Evolutionary conservation across 371 early-diverging fungal genomes (phyloP).

Genomic region (Mucor velutinosus): DNA sequence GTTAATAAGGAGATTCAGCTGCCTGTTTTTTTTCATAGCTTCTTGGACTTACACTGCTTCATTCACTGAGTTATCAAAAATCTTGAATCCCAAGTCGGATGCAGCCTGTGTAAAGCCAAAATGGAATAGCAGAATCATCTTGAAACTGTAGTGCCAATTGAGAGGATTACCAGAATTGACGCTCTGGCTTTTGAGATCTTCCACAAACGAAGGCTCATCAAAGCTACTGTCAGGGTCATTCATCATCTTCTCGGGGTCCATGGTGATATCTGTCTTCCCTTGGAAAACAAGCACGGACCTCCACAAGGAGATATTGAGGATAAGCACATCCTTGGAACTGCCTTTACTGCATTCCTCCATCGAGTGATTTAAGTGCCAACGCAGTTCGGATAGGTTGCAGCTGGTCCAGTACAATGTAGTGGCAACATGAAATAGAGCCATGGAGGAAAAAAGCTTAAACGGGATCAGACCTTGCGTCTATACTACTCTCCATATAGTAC

Average conservation of each 20-base stretch:
- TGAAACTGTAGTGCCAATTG: slow-evolving; percentile 47
- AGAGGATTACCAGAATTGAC: slow-evolving; percentile 38
- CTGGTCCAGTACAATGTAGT: slow-evolving; percentile 38
- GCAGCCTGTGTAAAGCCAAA: slow-evolving; percentile 44
- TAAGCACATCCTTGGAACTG: slow-evolving; percentile 28
- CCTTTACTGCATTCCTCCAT: slow-evolving; percentile 41
- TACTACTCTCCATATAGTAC: background rate
- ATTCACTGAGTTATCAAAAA: slow-evolving; percentile 29
- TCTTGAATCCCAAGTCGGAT: slow-evolving; percentile 37
- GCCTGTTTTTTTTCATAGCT: background rate
- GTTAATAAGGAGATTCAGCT: background rate
- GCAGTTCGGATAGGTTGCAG: slow-evolving; percentile 36
- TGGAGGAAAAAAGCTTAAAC: slow-evolving; percentile 33
- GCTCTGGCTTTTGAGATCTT: slow-evolving; percentile 30
- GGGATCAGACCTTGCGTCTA: background rate
- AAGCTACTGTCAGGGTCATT: slow-evolving; percentile 32
- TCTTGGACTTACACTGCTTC: slow-evolving; percentile 26
- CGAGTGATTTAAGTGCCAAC: slow-evolving; percentile 32
- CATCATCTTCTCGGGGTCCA: slow-evolving; percentile 30
- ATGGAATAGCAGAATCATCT: slow-evolving; percentile 46
- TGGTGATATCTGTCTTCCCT: slow-evolving; percentile 33
- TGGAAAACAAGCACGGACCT: slow-evolving; percentile 43
- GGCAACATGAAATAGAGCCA: slow-evolving; percentile 42
- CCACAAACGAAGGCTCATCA: slow-evolving; percentile 34
- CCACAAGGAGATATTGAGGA: slow-evolving; percentile 35